Conservation (phyloP, 2,329 filamentous ascomycete species). For the Hymenoscyphus occultus region DNA sequence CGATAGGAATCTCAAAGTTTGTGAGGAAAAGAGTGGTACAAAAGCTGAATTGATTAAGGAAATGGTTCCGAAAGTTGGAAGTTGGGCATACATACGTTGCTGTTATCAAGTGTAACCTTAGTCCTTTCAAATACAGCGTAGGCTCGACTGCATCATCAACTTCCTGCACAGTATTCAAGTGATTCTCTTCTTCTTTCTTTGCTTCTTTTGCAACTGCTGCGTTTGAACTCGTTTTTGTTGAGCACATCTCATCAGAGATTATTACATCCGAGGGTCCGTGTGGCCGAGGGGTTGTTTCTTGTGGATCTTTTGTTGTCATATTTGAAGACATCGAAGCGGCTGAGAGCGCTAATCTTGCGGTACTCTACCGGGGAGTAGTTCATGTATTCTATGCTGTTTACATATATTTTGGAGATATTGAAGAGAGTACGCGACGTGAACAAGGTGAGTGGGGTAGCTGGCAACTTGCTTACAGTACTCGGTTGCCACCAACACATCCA, state of each 20-base stretch:
- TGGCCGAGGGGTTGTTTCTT: neutral
- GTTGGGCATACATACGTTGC: too few relatives aligned
- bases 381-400: too few relatives aligned
- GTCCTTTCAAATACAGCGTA: neutral
- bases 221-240: neutral
- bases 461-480: too few relatives aligned
- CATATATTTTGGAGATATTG: too few relatives aligned
- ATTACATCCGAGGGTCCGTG: neutral
- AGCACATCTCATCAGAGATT: neutral
- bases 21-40: slow-evolving; percentile 11
- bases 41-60: neutral
- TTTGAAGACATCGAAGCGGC: neutral
- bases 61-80: too few relatives aligned
- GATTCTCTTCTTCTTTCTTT: neutral
- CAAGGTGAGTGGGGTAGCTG: too few relatives aligned
- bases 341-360: neutral
- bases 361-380: too few relatives aligned
- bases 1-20: slow-evolving; percentile 13
- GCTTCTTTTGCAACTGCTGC: neutral
- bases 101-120: neutral
- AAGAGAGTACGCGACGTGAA: too few relatives aligned
- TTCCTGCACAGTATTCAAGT: neutral
- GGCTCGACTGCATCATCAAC: neutral
- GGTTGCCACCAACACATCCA: too few relatives aligned
- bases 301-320: neutral